A percentile compares a stretch with the other conserved stretches of the same genome.
Evolutionary conservation across 257 asterid species (phyloP).

Genomic region (Linderniella brevidens): DNA sequence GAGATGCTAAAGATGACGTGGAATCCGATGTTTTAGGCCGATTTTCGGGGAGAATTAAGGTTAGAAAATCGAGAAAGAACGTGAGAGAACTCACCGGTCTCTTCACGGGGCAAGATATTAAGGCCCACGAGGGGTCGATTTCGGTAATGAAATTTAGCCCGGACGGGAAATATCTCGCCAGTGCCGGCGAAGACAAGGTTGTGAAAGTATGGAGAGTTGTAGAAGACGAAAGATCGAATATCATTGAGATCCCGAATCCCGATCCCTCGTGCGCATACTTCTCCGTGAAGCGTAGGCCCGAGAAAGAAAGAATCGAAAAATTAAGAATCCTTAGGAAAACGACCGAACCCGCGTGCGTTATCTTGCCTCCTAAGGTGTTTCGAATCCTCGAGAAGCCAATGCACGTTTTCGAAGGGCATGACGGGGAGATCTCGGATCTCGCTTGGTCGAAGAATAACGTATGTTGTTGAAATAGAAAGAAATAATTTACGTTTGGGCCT

Average conservation of each 20-base stretch:
- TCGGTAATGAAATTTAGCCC: constrained; percentile 78
- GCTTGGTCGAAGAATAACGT: constrained; percentile 86
- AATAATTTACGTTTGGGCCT: background rate
- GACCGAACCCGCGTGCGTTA: constrained; percentile 56
- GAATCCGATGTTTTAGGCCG: constrained; percentile 10
- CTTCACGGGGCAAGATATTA: constrained; percentile 58
- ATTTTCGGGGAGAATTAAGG: constrained; percentile 25
- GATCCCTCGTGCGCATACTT: constrained; percentile 65
- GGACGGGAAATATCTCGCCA: constrained; percentile 73
- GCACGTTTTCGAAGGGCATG: constrained; percentile 68
- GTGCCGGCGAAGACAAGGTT: constrained; percentile 77
- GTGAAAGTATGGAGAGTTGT: constrained; percentile 83
- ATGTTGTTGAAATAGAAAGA: constrained; percentile 15
- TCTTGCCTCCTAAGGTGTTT: constrained; percentile 73
- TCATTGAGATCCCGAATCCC: constrained; percentile 21
- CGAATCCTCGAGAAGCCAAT: constrained; percentile 66
- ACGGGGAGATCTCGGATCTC: constrained; percentile 66
- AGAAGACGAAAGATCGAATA: constrained; percentile 44
- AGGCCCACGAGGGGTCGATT: constrained; percentile 77
- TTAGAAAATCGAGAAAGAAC: constrained; percentile 27
- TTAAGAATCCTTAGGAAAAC: constrained; percentile 31
- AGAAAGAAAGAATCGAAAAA: constrained; percentile 29
- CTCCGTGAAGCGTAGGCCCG: constrained; percentile 33
- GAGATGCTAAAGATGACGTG: constrained; percentile 13
- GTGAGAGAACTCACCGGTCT: constrained; percentile 61